These are phyloP conservation scores for Lotmaria passim DNA, from an alignment of 208 protist species.

Conservation along the genomic window DNA sequence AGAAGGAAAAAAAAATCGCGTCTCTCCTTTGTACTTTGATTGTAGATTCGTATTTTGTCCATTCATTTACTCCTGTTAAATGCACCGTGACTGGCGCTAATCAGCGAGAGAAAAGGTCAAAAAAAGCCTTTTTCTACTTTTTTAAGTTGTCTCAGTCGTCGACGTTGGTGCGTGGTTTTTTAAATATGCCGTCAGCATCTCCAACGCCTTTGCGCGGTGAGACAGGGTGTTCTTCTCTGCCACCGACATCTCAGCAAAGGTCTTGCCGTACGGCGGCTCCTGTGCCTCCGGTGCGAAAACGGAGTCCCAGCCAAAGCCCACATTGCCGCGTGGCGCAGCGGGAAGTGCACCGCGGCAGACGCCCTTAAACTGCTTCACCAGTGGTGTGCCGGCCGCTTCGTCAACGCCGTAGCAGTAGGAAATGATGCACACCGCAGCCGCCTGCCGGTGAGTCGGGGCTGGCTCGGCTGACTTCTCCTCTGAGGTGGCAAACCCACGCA, in stretches of 20 bases:
- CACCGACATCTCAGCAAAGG: conserved; percentile 89
- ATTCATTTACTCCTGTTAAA: no score
- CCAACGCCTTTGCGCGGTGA: conserved; percentile 90
- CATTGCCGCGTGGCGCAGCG: conserved; percentile 60
- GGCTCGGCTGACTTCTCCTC: conserved; percentile 33
- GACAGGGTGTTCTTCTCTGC: conserved; percentile 96
- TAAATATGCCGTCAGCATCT: conserved; percentile 43
- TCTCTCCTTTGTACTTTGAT: no score
- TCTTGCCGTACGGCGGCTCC: conserved; percentile 47
- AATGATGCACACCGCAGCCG: conserved; percentile 86
- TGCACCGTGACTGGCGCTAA: no score
- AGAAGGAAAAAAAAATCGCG: no score
- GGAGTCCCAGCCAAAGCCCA: conserved; percentile 95
- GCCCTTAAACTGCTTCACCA: conserved; percentile 74
- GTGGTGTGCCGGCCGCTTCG: conserved; percentile 14
- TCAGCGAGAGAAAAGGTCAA: no score
- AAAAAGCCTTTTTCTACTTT: no score
- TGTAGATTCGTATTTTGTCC: no score
- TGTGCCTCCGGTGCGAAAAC: conserved; percentile 93
- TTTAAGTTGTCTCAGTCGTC: no score
- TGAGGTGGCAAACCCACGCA: conserved; percentile 76
- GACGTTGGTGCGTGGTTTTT: conserved; percentile 1
- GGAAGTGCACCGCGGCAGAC: conserved; percentile 71
- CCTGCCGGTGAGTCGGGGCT: conserved; percentile 42
- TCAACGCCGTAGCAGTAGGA: conserved; percentile 38